A percentile compares a stretch with the other conserved stretches of the same genome.
These are phyloP conservation scores for Oxyria digyna DNA, from an alignment of 148 eudicot species.

Conservation along the genomic window DNA sequence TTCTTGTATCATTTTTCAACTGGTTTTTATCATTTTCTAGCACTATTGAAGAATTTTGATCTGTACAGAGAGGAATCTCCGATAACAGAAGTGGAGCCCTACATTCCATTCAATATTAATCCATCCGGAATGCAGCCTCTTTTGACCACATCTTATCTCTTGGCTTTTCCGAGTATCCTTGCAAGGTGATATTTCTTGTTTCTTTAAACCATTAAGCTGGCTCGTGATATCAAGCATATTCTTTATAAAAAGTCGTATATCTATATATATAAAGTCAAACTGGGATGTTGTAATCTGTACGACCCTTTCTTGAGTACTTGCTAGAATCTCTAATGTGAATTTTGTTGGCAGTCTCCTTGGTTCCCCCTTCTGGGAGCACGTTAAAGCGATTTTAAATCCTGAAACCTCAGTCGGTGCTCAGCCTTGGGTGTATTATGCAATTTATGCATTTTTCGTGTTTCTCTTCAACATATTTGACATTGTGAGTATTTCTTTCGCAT, in stretches of 20 bases:
- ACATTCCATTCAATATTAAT: conserved; percentile 91
- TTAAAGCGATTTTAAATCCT: conserved; percentile 74
- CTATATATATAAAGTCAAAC: not conserved
- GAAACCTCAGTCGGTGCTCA: conserved; percentile 65
- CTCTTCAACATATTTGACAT: conserved; percentile 90
- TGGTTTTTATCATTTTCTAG: not conserved
- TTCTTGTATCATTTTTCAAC: not conserved
- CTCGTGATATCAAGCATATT: not conserved
- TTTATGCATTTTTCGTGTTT: conserved; percentile 90
- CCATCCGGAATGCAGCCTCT: conserved; percentile 99
- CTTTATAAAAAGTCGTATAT: not conserved
- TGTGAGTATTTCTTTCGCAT: conserved; percentile 40
- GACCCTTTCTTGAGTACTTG: not conserved
- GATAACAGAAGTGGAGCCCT: conserved; percentile 89
- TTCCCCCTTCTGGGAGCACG: conserved; percentile 65
- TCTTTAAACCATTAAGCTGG: not conserved
- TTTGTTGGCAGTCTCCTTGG: conserved; percentile 59
- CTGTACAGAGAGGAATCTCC: conserved; percentile 64
- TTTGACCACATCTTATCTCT: conserved; percentile 73
- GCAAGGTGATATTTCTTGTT: conserved; percentile 44
- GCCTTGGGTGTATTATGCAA: conserved; percentile 88
- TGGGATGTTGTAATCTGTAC: not conserved
- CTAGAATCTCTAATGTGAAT: not conserved
- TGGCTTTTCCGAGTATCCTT: conserved; percentile 81
- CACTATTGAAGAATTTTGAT: conserved; percentile 9